Conservation (phyloP, 2,329 filamentous ascomycete species). For the Fonsecaea nubica region DNA sequence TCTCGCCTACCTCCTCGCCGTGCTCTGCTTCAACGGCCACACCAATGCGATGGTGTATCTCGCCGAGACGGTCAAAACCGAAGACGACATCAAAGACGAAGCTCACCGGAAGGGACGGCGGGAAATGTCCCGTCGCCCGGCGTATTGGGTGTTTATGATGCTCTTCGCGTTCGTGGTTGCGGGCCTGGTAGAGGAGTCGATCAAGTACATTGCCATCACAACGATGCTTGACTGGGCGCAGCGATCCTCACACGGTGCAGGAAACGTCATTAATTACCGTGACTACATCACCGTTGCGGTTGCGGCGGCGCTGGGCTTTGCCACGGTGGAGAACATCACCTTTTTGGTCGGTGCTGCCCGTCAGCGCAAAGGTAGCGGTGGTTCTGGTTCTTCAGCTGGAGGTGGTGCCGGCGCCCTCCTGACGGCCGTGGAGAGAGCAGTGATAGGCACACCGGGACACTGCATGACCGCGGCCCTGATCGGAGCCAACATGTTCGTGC, state of each 20-base stretch:
- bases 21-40: slow-evolving; percentile 23
- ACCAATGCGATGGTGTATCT: slow-evolving; percentile 8
- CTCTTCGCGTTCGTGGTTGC: slow-evolving; percentile 30
- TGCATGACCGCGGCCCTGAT: slow-evolving; percentile 32
- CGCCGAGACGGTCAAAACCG: slow-evolving; percentile 10
- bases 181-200: slow-evolving; percentile 34
- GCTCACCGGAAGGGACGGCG: slow-evolving; percentile 14
- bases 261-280: slow-evolving; percentile 20
- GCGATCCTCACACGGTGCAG: background rate
- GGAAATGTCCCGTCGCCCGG: slow-evolving; percentile 26
- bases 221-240: background rate
- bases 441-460: slow-evolving; percentile 34
- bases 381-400: background rate
- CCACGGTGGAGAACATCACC: slow-evolving; percentile 36
- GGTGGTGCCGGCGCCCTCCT: background rate
- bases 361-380: slow-evolving; percentile 19
- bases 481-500: slow-evolving; percentile 25
- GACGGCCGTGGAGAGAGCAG: slow-evolving; percentile 30
- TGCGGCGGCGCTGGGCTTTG: slow-evolving; percentile 36
- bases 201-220: slow-evolving; percentile 30
- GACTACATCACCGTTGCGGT: slow-evolving; percentile 28
- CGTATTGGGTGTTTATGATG: slow-evolving; percentile 36
- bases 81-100: background rate
- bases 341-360: slow-evolving; percentile 17
- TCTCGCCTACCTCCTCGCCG: slow-evolving; percentile 12